Evolutionary conservation across 805 yeast genomes (phyloP).

Genomic region (Torulaspora delbrueckii): DNA sequence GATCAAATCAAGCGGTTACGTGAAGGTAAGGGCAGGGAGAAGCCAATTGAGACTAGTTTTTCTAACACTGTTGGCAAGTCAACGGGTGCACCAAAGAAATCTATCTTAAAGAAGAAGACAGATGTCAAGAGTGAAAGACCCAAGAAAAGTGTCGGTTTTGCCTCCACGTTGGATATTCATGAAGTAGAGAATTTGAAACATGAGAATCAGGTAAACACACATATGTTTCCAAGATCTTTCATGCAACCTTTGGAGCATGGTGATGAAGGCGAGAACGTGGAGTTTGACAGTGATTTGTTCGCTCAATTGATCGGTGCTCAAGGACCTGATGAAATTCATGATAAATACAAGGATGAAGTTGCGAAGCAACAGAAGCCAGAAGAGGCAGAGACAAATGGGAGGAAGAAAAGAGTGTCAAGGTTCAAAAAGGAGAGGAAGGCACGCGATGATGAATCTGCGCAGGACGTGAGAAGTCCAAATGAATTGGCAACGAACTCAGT

Average conservation of each 20-base stretch:
- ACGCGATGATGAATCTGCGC: neutral
- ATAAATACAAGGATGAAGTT: conserved; percentile 19
- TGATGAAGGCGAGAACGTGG: conserved; percentile 11
- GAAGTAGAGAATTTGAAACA: conserved; percentile 34
- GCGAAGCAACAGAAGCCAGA: conserved; percentile 8
- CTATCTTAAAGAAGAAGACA: conserved; percentile 15
- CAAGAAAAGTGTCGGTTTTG: conserved; percentile 33
- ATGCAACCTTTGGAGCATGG: conserved; percentile 1
- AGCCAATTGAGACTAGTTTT: neutral
- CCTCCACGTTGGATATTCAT: conserved; percentile 29
- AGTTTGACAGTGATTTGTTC: conserved; percentile 33
- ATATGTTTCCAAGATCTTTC: conserved; percentile 11
- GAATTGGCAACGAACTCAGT: neutral
- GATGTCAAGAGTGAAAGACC: conserved; percentile 9
- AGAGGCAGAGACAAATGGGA: neutral
- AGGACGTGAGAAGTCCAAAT: neutral
- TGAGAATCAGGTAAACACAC: conserved; percentile 32
- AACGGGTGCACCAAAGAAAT: conserved; percentile 7
- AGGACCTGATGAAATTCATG: conserved; percentile 31
- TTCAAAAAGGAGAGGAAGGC: conserved; percentile 27
- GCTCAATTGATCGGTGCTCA: conserved; percentile 33
- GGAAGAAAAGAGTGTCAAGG: conserved; percentile 27
- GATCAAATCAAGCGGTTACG: conserved; percentile 27
- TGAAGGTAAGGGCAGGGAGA: neutral
- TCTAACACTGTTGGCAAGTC: neutral